These are phyloP conservation scores for Trichophyton rubrum DNA, from an alignment of 2,329 filamentous ascomycete species.

Conservation along the genomic window DNA sequence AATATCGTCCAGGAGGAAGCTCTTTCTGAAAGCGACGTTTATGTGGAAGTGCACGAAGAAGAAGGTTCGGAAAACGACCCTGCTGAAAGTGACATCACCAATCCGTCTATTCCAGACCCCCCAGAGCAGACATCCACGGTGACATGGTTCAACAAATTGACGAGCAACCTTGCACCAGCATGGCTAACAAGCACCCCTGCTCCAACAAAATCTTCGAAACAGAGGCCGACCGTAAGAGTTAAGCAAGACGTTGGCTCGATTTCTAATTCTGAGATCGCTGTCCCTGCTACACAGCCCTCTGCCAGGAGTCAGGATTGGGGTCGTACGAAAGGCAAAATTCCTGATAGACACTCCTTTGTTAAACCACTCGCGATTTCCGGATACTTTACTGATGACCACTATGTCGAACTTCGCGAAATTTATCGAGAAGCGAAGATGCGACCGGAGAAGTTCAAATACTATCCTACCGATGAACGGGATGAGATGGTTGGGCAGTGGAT, in stretches of 20 bases:
- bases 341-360: neutral
- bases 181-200: slow-evolving; percentile 11
- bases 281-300: neutral
- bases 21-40: neutral
- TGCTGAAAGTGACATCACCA: neutral
- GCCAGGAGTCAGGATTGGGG: neutral
- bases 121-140: slow-evolving; percentile 14
- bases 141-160: slow-evolving; percentile 27
- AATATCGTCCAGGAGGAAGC: too few relatives aligned
- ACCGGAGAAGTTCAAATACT: slow-evolving; percentile 29
- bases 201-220: slow-evolving; percentile 1
- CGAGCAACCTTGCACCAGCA: slow-evolving; percentile 12
- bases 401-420: slow-evolving; percentile 26
- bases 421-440: slow-evolving; percentile 28
- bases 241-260: neutral
- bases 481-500: slow-evolving; percentile 33
- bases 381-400: slow-evolving; percentile 33
- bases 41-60: neutral
- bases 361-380: slow-evolving; percentile 25
- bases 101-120: neutral
- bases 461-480: slow-evolving; percentile 23
- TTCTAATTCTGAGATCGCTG: neutral
- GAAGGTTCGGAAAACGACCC: neutral
- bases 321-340: neutral
- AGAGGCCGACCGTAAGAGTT: neutral